Conservation (phyloP, 1,284 basidiomycete genomes). For the Butyriboletus regius region DNA sequence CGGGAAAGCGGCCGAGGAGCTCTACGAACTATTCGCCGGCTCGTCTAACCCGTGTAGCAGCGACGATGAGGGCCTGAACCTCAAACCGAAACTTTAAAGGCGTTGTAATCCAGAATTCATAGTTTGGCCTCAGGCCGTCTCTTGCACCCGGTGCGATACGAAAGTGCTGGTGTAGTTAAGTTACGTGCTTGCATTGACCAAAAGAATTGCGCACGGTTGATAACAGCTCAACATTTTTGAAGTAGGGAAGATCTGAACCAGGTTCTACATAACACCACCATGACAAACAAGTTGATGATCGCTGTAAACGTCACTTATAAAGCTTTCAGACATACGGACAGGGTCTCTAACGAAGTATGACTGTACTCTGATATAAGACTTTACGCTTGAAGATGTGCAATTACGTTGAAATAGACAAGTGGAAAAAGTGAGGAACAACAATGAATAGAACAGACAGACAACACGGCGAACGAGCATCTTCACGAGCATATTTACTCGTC, state of each 20-base stretch:
- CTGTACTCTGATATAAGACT: constrained; percentile 1
- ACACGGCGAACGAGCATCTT: not conserved
- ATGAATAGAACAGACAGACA: not conserved
- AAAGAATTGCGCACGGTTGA: not conserved
- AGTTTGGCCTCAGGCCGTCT: not conserved
- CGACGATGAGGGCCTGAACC: not conserved
- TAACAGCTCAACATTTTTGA: not conserved
- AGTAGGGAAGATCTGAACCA: no score
- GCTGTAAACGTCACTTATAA: not conserved
- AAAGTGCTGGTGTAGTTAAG: not conserved
- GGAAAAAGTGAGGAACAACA: constrained; percentile 2
- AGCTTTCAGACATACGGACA: not conserved
- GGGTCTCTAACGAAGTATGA: constrained; percentile 2
- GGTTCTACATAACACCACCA: not conserved
- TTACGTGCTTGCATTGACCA: not conserved
- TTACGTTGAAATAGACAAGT: constrained; percentile 5
- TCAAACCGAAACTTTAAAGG: constrained; percentile 16
- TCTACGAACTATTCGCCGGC: constrained; percentile 46
- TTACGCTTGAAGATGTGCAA: constrained; percentile 3
- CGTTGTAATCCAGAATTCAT: not conserved
- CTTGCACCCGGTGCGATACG: not conserved
- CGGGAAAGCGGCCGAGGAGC: constrained; percentile 56
- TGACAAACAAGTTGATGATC: not conserved
- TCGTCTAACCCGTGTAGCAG: not conserved
- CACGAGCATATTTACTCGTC: constrained; percentile 19